Conservation (phyloP, 345 rosid genomes). For the Lagerstroemia speciosa region DNA sequence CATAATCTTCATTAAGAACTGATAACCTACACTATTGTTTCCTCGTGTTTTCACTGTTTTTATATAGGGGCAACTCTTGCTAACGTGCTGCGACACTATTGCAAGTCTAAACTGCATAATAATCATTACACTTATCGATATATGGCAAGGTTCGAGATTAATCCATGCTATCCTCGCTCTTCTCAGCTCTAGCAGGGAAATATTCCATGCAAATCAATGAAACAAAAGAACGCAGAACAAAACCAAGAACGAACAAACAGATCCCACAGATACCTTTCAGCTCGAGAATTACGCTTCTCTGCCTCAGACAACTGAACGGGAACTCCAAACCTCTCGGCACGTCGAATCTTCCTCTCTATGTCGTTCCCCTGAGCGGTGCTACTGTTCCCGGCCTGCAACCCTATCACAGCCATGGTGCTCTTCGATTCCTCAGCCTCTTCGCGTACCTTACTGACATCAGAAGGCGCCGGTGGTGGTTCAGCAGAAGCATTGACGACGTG, state of each 20-base stretch:
- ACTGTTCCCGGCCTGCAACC: conserved; percentile 9
- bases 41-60: background rate
- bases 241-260: background rate
- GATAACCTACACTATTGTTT: too few relatives aligned
- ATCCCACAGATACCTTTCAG: conserved; percentile 49
- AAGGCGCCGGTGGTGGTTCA: background rate
- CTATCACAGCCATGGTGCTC: conserved; percentile 15
- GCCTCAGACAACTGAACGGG: conserved; percentile 66
- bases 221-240: background rate
- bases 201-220: background rate
- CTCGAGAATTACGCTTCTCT: conserved; percentile 86
- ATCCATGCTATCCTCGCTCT: background rate
- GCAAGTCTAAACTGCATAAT: background rate
- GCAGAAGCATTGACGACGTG: background rate
- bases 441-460: background rate
- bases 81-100: background rate
- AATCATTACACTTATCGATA: background rate
- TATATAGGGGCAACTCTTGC: too few relatives aligned
- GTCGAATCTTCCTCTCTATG: conserved; percentile 62
- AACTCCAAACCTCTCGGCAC: conserved; percentile 90
- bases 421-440: conserved; percentile 2
- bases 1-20: too few relatives aligned
- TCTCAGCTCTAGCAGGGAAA: background rate
- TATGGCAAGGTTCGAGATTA: background rate
- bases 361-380: conserved; percentile 27